Evolutionary conservation across 257 asterid species (phyloP), one percentile per base, ranked within the genome.

Genomic region (Gentiana dahurica): DNA sequence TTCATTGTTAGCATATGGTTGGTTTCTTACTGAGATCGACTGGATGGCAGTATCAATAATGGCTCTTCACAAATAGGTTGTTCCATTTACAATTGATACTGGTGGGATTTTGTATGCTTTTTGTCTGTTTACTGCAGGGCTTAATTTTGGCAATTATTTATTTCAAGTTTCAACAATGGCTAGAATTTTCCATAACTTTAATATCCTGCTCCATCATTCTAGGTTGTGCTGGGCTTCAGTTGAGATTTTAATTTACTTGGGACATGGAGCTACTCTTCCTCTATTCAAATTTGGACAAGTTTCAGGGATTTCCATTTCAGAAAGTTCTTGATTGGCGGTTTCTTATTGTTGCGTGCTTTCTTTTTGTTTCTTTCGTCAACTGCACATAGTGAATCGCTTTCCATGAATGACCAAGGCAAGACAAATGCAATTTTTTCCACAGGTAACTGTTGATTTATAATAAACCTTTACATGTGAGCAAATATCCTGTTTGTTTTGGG

Each of bases 261-360:
- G 89, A 81, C 81, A 91, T 91, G 98, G 98, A 85, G 80, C 85
- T 79, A 77, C 71, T 79, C 65, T 69, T 81, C 82, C 77, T 76
- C 65, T 81, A 84, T 84, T 81, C 94, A 71, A 76, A 77, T 75
- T 78, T 79, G 81, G 68, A 67, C 81, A 81, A 72, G 71, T 79
- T 67, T 55, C 80, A 71, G 66, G 78, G 62, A 66, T 80, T 82
- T 57, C 24, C 89, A 67, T 85, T 87, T 79, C 92, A 79, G 65
- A 84, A 91, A 87, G 87, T 83, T 60, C 92, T 87, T 52, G 82
- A 85, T 62, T 87, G 97, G 95, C 83, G 82, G 69, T 78, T 80
- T 73, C 76, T 88, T 74, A 68, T 70, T 76, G 69, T 73, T 75
- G 86, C 94, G 72, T 75, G 74, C 73, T 87, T 75, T 72, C 87